A percentile compares a stretch with the other conserved stretches of the same genome.
Conservation (phyloP, 352 stramenopile genomes). For the Aphanomyces euteiches region DNA sequence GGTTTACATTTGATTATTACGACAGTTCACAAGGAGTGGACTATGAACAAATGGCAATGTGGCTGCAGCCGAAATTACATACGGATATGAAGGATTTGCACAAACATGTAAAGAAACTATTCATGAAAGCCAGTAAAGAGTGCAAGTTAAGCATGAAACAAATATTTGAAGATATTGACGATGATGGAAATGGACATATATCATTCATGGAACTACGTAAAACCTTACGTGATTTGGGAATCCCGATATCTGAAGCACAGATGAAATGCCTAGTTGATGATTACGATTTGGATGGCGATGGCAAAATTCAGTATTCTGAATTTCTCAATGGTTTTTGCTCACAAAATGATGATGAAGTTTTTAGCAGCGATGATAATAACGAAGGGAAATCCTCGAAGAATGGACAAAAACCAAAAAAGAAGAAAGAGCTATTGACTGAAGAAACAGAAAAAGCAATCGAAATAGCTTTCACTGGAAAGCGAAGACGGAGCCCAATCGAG, state of each 20-base stretch:
- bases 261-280: constrained; percentile 59
- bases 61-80: constrained; percentile 61
- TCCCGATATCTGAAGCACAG: constrained; percentile 63
- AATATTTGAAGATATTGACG: constrained; percentile 60
- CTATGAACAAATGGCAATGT: constrained; percentile 64
- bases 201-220: constrained; percentile 52
- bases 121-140: constrained; percentile 39
- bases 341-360: not conserved
- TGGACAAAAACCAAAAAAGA: not conserved
- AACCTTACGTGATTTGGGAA: constrained; percentile 53
- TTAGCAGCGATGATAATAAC: not conserved
- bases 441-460: not conserved
- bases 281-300: constrained; percentile 56
- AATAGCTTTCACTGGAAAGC: not conserved
- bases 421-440: not conserved
- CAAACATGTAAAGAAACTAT: constrained; percentile 44
- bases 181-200: constrained; percentile 50
- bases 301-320: constrained; percentile 57
- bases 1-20: constrained; percentile 21
- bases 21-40: constrained; percentile 36
- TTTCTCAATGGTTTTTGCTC: constrained; percentile 33
- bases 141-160: constrained; percentile 49
- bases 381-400: not conserved
- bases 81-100: constrained; percentile 58
- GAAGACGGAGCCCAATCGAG: not conserved